These are phyloP conservation scores for Heliocybe sulcata DNA, from an alignment of 1,284 basidiomycete genomes.

Conservation along the genomic window DNA sequence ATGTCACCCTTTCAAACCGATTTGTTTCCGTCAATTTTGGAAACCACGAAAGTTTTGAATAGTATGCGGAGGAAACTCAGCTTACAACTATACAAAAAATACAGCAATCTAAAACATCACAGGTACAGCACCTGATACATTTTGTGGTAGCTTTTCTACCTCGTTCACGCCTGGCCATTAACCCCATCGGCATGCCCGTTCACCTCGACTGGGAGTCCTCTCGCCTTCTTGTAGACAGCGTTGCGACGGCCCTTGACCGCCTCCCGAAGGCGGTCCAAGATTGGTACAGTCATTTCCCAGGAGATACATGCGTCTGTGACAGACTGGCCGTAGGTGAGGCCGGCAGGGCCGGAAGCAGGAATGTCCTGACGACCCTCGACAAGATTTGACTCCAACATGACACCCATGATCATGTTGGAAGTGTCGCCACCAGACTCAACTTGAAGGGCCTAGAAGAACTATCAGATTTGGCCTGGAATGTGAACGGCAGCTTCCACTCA, in stretches of 20 bases:
- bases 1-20: not conserved
- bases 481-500: slow-evolving; percentile 27
- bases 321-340: slow-evolving; percentile 83
- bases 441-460: slow-evolving; percentile 50
- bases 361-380: slow-evolving; percentile 88
- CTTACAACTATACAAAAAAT: no score
- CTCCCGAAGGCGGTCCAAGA: slow-evolving; percentile 74
- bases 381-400: slow-evolving; percentile 97
- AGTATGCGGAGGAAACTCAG: no score
- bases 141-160: not conserved
- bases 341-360: slow-evolving; percentile 67
- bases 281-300: slow-evolving; percentile 80
- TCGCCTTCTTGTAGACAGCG: slow-evolving; percentile 29
- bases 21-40: not conserved
- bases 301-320: slow-evolving; percentile 90
- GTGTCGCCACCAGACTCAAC: slow-evolving; percentile 61
- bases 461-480: not conserved
- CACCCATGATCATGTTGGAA: slow-evolving; percentile 80
- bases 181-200: not conserved
- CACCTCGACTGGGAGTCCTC: slow-evolving; percentile 12
- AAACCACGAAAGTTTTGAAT: no score
- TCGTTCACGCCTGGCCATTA: not conserved
- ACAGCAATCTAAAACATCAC: no score
- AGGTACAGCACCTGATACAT: no score
- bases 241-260: slow-evolving; percentile 74